Base-by-base conservation (phyloP, 805 yeast genomes). In the Citeromyces matritensis region DNA sequence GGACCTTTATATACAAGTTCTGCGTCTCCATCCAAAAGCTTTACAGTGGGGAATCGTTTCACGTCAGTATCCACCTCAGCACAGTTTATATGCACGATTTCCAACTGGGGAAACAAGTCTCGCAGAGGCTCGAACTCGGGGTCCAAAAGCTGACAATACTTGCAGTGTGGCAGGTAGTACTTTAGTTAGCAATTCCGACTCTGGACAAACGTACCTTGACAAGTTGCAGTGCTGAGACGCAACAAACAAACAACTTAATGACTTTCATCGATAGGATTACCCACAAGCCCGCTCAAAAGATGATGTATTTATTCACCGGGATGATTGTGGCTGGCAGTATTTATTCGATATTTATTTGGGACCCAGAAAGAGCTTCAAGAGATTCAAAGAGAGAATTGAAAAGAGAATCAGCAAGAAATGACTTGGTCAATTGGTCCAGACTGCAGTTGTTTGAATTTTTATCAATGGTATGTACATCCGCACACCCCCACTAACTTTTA, bases 51-150 rank as follows among this genome's bases (percentile, higher is more conserved):
- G 21, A 17, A 17, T 5, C 21, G 21, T 17, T 17, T 17, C 21
- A 17, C 21, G 7, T 5, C 5, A 7, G 21, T 17, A 17, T 7
- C 6, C 5, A 17, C 21, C 21, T 17, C 21, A 5, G 21, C 21
- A 17, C 21, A 5, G 21, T 17, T 17, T 5, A 17, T 17, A 17
- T 17, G 21, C 21, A 17, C 5, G 21, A 17, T 17, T 17, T 17
- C 21, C 21, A 17, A 7, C 5, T 17, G 6, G 21, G 21, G 21
- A 17, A 15, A 67, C 4, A 65, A 40, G 4, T 45, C 41, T 11
- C 60, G 53, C 27, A 69, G 35, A n/a, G 55, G 53, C 11, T 50
- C 56, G 41, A 60, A 53, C 5, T 48, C 37, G 2, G 70, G 69
- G 19, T 56, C 53, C 21, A 68, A 44, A 15, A 49, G 44, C 34